Evolutionary conservation across 78 protist species (phyloP).

Genomic region (Dictyostelium intermedium): DNA sequence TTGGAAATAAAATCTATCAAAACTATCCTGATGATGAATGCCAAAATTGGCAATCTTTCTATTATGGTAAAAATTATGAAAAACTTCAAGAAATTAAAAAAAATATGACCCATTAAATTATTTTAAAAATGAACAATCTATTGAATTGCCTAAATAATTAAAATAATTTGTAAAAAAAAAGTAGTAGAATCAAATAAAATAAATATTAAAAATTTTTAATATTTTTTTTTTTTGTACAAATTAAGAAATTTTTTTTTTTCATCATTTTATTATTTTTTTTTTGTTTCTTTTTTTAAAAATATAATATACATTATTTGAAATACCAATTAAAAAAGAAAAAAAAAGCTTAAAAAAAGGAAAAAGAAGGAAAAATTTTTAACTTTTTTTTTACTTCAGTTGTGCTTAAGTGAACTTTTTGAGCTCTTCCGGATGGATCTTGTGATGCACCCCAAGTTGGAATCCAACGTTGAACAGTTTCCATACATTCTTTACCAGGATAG

Average conservation of each 20-base stretch:
- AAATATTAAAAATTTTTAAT: not conserved
- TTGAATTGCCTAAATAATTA: not conserved
- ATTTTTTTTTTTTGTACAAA: not conserved
- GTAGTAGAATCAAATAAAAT: no score
- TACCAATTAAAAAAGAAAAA: not conserved
- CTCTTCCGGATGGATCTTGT: slow-evolving; percentile 85
- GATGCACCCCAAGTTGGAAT: slow-evolving; percentile 84
- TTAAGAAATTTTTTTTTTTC: not conserved
- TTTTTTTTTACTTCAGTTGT: not conserved
- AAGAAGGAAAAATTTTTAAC: not conserved
- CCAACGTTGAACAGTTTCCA: slow-evolving; percentile 77
- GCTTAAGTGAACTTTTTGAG: slow-evolving; percentile 50
- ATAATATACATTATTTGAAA: not conserved
- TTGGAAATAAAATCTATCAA: not conserved
- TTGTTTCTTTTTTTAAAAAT: not conserved
- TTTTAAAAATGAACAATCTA: slow-evolving; percentile 9
- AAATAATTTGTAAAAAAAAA: not conserved
- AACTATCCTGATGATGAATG: not conserved
- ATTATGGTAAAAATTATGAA: slow-evolving; percentile 1
- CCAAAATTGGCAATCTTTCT: not conserved
- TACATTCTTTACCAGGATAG: slow-evolving; percentile 59
- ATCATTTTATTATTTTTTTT: not conserved
- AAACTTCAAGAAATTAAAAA: not conserved
- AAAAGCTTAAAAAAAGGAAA: not conserved
- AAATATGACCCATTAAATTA: slow-evolving; percentile 11